These are phyloP conservation scores for Epichloe uncinata DNA, from an alignment of 2,329 filamentous ascomycete species.

Conservation along the genomic window DNA sequence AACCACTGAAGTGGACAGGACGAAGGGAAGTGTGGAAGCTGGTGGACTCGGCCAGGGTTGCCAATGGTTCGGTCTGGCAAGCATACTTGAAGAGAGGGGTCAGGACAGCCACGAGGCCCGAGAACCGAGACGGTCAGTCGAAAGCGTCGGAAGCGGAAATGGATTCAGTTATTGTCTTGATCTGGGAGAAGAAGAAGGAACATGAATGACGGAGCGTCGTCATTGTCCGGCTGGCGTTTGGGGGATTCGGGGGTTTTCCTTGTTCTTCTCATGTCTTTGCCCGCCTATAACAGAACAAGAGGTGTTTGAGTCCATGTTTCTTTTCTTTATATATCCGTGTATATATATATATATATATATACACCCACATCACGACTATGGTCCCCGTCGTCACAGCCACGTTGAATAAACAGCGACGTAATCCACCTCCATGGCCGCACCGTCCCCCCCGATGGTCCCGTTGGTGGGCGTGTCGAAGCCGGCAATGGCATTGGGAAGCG, in stretches of 20 bases:
- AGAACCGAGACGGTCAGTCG: conserved; percentile 3
- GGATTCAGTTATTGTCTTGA: conserved; percentile 27
- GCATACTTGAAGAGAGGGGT: conserved; percentile 27
- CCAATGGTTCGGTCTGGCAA: conserved; percentile 30
- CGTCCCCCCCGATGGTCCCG: conserved; percentile 21
- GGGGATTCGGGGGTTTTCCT: too few species aligned
- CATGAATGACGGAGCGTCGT: background rate
- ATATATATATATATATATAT: too few species aligned
- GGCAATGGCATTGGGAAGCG: conserved; percentile 22
- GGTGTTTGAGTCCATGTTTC: too few species aligned
- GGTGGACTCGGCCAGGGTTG: conserved; percentile 23
- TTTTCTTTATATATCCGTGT: too few species aligned
- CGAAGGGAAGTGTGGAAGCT: conserved; percentile 26
- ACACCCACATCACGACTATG: too few species aligned
- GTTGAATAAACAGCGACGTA: conserved; percentile 24
- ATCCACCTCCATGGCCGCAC: conserved; percentile 24
- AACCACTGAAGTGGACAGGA: conserved; percentile 23
- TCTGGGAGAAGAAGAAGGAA: conserved; percentile 19
- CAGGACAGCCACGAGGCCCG: conserved; percentile 5
- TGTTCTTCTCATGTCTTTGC: too few species aligned
- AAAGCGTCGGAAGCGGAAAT: conserved; percentile 12
- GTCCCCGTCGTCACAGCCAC: too few species aligned
- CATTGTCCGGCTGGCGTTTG: background rate
- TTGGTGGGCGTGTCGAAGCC: conserved; percentile 20
- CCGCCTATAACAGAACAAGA: too few species aligned